Percentiles rank a stretch among this genome's conserved stretches.
Conservation (phyloP, 1,284 basidiomycete genomes). For the Fomes fomentarius region DNA sequence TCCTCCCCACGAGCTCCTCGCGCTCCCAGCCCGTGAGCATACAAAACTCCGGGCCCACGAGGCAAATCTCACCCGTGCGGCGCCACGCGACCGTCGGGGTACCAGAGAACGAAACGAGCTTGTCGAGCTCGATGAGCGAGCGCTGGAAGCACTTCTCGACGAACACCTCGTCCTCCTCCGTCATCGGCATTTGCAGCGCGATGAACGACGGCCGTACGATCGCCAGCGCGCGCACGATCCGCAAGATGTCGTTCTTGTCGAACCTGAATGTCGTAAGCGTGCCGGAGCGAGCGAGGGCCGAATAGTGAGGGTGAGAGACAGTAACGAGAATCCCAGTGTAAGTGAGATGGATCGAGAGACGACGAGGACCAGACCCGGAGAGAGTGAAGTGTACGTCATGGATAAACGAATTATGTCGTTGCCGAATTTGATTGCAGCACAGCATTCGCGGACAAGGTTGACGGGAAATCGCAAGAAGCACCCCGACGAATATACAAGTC, state of each 20-base stretch:
- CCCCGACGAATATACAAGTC: neutral
- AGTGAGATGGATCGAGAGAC: too few species aligned
- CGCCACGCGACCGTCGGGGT: constrained; percentile 99
- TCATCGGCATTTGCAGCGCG: constrained; percentile 94
- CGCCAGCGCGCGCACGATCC: constrained; percentile 92
- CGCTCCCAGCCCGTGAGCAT: constrained; percentile 90
- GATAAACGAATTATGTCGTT: neutral
- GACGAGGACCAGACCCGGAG: neutral
- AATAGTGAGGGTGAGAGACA: too few species aligned
- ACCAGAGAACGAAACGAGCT: constrained; percentile 95
- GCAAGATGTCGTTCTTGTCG: constrained; percentile 93
- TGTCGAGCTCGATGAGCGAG: constrained; percentile 92
- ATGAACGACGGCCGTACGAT: constrained; percentile 96
- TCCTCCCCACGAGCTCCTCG: constrained; percentile 78
- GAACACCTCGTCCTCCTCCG: constrained; percentile 92
- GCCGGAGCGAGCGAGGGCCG: neutral
- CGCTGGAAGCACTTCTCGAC: constrained; percentile 96
- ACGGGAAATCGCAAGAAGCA: neutral
- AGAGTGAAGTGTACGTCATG: neutral
- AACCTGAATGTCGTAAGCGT: constrained; percentile 58
- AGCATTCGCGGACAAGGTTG: neutral
- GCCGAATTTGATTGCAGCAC: neutral
- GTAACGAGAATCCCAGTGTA: too few species aligned
- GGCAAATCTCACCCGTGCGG: constrained; percentile 95
- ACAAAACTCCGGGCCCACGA: constrained; percentile 96